Conservation (phyloP, 2,329 filamentous ascomycete species). For the Elsinoe fawcettii region DNA sequence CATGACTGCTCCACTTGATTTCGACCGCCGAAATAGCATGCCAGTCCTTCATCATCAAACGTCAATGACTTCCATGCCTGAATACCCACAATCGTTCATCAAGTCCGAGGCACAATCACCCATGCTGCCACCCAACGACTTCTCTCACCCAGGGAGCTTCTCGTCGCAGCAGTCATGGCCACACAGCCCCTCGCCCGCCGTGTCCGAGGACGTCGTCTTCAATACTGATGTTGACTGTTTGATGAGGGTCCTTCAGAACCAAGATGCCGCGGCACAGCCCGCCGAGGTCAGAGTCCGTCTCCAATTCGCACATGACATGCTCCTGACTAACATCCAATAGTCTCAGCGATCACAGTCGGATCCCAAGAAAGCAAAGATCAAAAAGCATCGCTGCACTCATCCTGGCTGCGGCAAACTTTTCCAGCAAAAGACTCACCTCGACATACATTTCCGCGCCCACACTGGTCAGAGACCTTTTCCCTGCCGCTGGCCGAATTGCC, state of each 20-base stretch:
- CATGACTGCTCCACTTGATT: not conserved
- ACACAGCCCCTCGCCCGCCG: not conserved
- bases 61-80: conserved; percentile 24
- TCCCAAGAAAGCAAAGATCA: conserved; percentile 39
- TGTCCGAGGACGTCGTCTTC: conserved; percentile 9
- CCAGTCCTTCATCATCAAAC: conserved; percentile 8
- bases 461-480: conserved; percentile 81
- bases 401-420: conserved; percentile 74
- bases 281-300: not conserved
- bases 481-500: conserved; percentile 66
- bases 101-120: conserved; percentile 39
- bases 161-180: not conserved
- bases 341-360: not conserved
- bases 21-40: not conserved
- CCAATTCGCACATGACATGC: not conserved
- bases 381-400: conserved; percentile 65
- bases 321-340: not conserved
- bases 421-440: conserved; percentile 83
- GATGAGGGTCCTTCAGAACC: conserved; percentile 80
- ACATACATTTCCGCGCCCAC: conserved; percentile 81
- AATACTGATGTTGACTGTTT: conserved; percentile 38
- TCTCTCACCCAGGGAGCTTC: conserved; percentile 22
- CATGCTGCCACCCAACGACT: conserved; percentile 15
- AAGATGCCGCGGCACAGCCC: conserved; percentile 32
- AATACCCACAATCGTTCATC: conserved; percentile 30